A percentile compares a stretch with the other conserved stretches of the same genome.
These are phyloP conservation scores for Candida pseudofarinosa DNA, from an alignment of 805 yeast species.

Conservation along the genomic window DNA sequence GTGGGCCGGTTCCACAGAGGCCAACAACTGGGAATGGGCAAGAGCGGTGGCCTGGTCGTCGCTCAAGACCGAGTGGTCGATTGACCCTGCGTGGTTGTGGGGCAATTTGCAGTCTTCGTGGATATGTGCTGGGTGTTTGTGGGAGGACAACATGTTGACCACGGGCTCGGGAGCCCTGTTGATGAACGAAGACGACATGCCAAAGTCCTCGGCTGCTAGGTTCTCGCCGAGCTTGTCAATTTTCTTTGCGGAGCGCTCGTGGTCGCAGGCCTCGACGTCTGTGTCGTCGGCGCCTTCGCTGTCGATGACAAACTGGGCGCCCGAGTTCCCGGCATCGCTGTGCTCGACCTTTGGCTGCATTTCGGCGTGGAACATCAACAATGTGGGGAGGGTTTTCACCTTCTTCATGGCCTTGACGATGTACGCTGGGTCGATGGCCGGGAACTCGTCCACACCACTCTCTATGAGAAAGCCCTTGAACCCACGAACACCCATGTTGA, in stretches of 20 bases:
- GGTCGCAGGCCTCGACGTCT: slow-evolving; percentile 2
- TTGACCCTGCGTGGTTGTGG: slow-evolving; percentile 31
- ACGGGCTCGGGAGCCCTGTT: slow-evolving; percentile 37
- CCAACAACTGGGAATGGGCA: slow-evolving; percentile 51
- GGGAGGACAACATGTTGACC: slow-evolving; percentile 22
- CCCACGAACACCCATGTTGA: slow-evolving; percentile 86
- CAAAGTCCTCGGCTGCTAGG: slow-evolving; percentile 31
- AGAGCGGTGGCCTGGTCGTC: slow-evolving; percentile 50
- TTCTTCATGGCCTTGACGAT: slow-evolving; percentile 62
- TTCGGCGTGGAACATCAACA: slow-evolving; percentile 92
- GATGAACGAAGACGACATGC: slow-evolving; percentile 38
- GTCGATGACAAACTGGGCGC: slow-evolving; percentile 13
- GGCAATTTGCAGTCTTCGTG: slow-evolving; percentile 30
- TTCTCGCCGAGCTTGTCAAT: slow-evolving; percentile 15
- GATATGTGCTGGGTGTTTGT: slow-evolving; percentile 15
- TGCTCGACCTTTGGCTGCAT: slow-evolving; percentile 49
- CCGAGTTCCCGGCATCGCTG: slow-evolving; percentile 15
- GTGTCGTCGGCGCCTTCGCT: slow-evolving; percentile 6
- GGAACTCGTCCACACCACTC: slow-evolving; percentile 95
- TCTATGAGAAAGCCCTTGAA: slow-evolving; percentile 91
- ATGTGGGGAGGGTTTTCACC: slow-evolving; percentile 61
- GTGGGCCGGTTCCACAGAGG: slow-evolving; percentile 55
- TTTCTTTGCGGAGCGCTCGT: slow-evolving; percentile 4
- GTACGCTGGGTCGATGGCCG: slow-evolving; percentile 65
- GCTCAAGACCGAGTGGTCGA: slow-evolving; percentile 34